These are phyloP conservation scores for Rusavskia elegans DNA, from an alignment of 495 filamentous ascomycete genomes.

Conservation along the genomic window DNA sequence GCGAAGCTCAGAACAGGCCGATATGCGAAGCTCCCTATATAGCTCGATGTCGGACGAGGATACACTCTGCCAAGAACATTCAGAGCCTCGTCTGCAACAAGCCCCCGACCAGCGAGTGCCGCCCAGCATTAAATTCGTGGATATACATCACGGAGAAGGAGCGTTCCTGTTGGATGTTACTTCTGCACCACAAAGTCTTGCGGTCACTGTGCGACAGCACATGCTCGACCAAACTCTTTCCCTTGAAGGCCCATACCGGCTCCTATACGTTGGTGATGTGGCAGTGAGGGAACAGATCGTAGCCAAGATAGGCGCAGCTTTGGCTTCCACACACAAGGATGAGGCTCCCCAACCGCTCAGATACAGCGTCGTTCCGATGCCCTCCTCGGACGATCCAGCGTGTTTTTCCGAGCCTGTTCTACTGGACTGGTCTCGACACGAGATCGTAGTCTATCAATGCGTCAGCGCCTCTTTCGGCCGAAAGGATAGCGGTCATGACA, in stretches of 20 bases:
- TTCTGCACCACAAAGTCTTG: neutral
- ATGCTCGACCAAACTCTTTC: conserved; percentile 50
- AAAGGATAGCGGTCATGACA: conserved; percentile 24
- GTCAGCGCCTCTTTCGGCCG: conserved; percentile 32
- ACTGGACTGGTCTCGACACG: conserved; percentile 48
- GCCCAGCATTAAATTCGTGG: neutral
- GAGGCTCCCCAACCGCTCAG: conserved; percentile 36
- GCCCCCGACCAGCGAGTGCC: neutral
- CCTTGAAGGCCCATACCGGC: conserved; percentile 44
- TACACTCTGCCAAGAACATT: too few relatives aligned
- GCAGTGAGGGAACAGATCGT: conserved; percentile 51
- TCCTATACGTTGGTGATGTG: conserved; percentile 52
- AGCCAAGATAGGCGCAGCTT: conserved; percentile 56
- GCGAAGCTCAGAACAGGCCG: too few relatives aligned
- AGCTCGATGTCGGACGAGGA: too few relatives aligned
- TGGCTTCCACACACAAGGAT: conserved; percentile 33
- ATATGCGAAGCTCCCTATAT: too few relatives aligned
- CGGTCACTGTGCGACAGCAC: conserved; percentile 45
- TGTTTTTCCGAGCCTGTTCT: conserved; percentile 47
- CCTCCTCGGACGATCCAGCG: conserved; percentile 21
- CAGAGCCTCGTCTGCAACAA: neutral
- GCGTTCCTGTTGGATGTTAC: neutral
- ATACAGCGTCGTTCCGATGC: conserved; percentile 61
- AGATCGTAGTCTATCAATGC: conserved; percentile 63
- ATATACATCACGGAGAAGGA: neutral